Percentiles rank a stretch among this genome's conserved stretches.
phyloP scores from a whole-genome alignment of 1,139 yeast species.

The Suhomyces anneliseae region DNA sequence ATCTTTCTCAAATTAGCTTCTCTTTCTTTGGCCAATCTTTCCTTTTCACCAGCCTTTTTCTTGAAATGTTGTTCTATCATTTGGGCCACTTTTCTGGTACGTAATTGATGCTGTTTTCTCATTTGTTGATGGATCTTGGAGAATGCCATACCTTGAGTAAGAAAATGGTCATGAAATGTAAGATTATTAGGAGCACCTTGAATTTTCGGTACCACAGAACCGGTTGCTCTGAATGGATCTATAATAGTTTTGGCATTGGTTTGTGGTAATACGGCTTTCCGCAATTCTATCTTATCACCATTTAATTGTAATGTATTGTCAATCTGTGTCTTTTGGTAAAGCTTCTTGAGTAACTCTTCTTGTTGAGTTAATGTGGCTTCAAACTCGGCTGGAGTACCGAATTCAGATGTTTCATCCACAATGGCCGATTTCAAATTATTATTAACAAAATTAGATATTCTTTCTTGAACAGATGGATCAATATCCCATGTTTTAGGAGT shows the following conservation, averaged over 20 bases:
- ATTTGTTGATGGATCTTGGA: slow-evolving; percentile 71
- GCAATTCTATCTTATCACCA: slow-evolving; percentile 44
- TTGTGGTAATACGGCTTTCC: slow-evolving; percentile 50
- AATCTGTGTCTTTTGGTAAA: slow-evolving; percentile 33
- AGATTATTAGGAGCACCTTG: slow-evolving; percentile 44
- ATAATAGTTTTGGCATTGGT: slow-evolving; percentile 39
- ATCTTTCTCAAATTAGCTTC: slow-evolving; percentile 66
- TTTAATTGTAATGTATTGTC: slow-evolving; percentile 43
- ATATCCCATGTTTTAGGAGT: slow-evolving; percentile 18
- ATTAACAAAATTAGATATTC: slow-evolving; percentile 55
- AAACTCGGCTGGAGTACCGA: slow-evolving; percentile 37
- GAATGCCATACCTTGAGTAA: slow-evolving; percentile 73
- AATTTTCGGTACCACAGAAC: slow-evolving; percentile 39
- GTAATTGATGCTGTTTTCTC: slow-evolving; percentile 63
- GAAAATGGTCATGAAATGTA: slow-evolving; percentile 69
- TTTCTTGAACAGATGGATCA: slow-evolving; percentile 34
- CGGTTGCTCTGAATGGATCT: slow-evolving; percentile 42
- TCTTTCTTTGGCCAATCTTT: slow-evolving; percentile 68
- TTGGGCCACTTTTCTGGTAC: slow-evolving; percentile 70
- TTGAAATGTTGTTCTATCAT: slow-evolving; percentile 88
- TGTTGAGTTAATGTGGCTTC: slow-evolving; percentile 35
- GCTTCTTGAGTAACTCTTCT: slow-evolving; percentile 24
- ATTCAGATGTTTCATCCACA: slow-evolving; percentile 42
- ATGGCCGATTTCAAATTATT: slow-evolving; percentile 47
- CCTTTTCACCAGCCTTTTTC: slow-evolving; percentile 84